Evolutionary conservation across 2,329 filamentous ascomycete species (phyloP).

Genomic region (Ophiostoma novo-ulmi): DNA sequence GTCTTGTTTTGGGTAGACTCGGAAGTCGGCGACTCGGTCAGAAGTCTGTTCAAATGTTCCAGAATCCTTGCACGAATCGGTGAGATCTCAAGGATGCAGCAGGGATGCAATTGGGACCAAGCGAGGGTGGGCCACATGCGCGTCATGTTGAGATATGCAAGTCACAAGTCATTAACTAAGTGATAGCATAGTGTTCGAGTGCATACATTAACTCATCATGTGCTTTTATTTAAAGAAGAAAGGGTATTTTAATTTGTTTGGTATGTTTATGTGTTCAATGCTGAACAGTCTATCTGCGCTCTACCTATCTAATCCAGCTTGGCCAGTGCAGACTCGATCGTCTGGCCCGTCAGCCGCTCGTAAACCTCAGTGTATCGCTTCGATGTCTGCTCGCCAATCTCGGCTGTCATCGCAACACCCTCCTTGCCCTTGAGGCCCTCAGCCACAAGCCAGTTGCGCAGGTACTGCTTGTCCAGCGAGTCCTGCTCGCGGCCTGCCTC

Average conservation of each 20-base stretch:
- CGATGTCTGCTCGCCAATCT: slow-evolving; percentile 63
- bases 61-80: background rate
- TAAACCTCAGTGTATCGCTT: slow-evolving; percentile 73
- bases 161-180: background rate
- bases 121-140: slow-evolving; percentile 2
- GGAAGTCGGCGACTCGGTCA: background rate
- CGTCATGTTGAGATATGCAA: slow-evolving; percentile 13
- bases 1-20: background rate
- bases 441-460: slow-evolving; percentile 74
- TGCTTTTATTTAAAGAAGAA: background rate
- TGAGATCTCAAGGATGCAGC: background rate
- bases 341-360: slow-evolving; percentile 59
- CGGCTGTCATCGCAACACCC: slow-evolving; percentile 65
- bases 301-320: slow-evolving; percentile 25
- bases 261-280: background rate
- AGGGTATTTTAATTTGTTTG: background rate
- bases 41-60: background rate
- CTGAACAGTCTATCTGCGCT: background rate
- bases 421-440: slow-evolving; percentile 71
- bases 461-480: slow-evolving; percentile 83
- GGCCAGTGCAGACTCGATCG: slow-evolving; percentile 37
- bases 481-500: slow-evolving; percentile 68
- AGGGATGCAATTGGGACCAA: background rate
- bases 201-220: background rate
- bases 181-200: background rate